phyloP scores from a whole-genome alignment of 352 stramenopile genomes.

The Globisporangium sylvaticum region DNA sequence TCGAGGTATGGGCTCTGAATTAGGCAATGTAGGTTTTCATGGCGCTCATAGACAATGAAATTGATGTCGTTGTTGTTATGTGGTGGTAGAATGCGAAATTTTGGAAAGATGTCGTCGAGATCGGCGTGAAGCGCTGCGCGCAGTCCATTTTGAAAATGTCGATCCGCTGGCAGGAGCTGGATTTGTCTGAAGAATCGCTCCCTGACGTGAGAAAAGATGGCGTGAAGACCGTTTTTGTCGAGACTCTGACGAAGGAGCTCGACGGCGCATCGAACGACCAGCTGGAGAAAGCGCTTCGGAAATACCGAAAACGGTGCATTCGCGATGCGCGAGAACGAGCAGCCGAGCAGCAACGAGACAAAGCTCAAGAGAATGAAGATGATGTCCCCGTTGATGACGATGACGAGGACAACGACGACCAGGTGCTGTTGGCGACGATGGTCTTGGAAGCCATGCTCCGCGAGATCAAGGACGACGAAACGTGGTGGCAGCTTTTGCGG shows the following conservation, averaged over 20 bases:
- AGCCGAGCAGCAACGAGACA: not conserved
- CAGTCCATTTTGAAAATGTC: conserved; percentile 72
- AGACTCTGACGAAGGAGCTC: conserved; percentile 49
- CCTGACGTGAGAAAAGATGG: conserved; percentile 25
- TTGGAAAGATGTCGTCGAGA: conserved; percentile 44
- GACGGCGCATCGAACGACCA: conserved; percentile 46
- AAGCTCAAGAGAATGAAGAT: conserved; percentile 6
- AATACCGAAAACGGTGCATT: conserved; percentile 19
- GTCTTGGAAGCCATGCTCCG: conserved; percentile 46
- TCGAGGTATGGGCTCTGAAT: conserved; percentile 14
- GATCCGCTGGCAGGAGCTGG: conserved; percentile 58
- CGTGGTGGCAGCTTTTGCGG: conserved; percentile 54
- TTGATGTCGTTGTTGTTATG: not conserved
- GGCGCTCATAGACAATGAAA: no score
- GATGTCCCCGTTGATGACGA: conserved; percentile 12
- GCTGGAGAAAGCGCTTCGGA: conserved; percentile 48
- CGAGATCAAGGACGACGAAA: conserved; percentile 56
- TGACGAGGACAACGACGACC: conserved; percentile 17
- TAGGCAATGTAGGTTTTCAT: no score
- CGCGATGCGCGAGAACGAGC: not conserved
- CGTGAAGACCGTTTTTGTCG: conserved; percentile 42
- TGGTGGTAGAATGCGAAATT: conserved; percentile 36
- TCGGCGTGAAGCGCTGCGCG: conserved; percentile 52
- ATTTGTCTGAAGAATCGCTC: conserved; percentile 50
- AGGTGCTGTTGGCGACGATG: conserved; percentile 35